Percentiles rank a stretch among this genome's conserved stretches.
Conservation (phyloP, 495 filamentous ascomycete species). For the Penicillium goetzii region DNA sequence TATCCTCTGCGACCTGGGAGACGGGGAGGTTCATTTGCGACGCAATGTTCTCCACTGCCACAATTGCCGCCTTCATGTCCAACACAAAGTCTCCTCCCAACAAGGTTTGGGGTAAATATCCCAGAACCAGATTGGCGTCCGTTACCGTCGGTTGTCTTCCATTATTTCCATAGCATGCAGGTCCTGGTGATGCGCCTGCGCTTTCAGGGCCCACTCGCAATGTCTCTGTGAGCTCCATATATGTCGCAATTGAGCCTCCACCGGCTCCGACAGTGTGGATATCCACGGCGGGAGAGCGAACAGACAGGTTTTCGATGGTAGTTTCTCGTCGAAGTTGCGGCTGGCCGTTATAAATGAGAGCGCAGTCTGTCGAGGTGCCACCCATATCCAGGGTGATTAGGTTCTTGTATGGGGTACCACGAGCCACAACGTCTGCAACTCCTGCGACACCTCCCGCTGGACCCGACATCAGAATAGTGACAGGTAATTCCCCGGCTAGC, state of each 20-base stretch:
- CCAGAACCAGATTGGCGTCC: conserved; percentile 54
- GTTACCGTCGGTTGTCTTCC: conserved; percentile 52
- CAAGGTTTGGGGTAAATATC: conserved; percentile 50
- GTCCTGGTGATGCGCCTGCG: conserved; percentile 51
- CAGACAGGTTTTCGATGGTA: conserved; percentile 47
- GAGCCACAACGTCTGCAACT: conserved; percentile 51
- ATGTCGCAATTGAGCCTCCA: conserved; percentile 51
- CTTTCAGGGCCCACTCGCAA: conserved; percentile 55
- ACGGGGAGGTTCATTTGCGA: conserved; percentile 47
- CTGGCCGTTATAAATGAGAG: conserved; percentile 49
- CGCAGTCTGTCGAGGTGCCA: conserved; percentile 54
- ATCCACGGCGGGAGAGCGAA: conserved; percentile 53
- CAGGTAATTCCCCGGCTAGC: conserved; percentile 49
- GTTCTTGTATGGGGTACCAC: conserved; percentile 51
- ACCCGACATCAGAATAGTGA: conserved; percentile 54
- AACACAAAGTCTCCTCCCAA: conserved; percentile 51
- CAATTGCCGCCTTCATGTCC: conserved; percentile 41
- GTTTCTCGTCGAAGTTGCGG: conserved; percentile 54
- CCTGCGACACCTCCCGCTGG: conserved; percentile 54
- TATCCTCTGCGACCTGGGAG: conserved; percentile 50
- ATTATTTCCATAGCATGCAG: conserved; percentile 53
- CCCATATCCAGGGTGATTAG: conserved; percentile 58
- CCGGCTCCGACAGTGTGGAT: conserved; percentile 55
- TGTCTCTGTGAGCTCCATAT: conserved; percentile 51
- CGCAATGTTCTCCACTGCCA: conserved; percentile 46